phyloP scores from a whole-genome alignment of 2,329 filamentous ascomycete genomes.

The Helotiales sp. region DNA sequence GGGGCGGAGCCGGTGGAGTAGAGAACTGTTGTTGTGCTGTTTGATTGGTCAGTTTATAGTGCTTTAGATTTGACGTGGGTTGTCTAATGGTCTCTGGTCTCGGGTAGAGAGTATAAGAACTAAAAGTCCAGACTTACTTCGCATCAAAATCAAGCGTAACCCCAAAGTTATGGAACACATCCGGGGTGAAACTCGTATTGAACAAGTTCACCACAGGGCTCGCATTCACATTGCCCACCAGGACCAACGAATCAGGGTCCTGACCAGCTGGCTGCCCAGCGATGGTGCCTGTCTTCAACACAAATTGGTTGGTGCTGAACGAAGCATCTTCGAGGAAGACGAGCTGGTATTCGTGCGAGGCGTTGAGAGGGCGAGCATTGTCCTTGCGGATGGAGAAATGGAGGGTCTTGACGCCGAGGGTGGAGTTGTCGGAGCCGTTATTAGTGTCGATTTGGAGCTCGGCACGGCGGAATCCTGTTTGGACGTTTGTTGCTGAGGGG shows the following conservation, averaged over 20 bases:
- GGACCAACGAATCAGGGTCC: conserved; percentile 50
- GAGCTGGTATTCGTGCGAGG: conserved; percentile 65
- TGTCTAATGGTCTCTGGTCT: too few relatives aligned
- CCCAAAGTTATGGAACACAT: conserved; percentile 66
- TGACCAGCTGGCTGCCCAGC: conserved; percentile 46
- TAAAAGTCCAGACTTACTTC: conserved; percentile 50
- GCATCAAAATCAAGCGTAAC: conserved; percentile 60
- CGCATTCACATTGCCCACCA: conserved; percentile 51
- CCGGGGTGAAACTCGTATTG: conserved; percentile 54
- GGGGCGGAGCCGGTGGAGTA: conserved; percentile 56
- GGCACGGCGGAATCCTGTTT: conserved; percentile 64
- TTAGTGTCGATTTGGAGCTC: conserved; percentile 59
- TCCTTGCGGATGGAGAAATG: conserved; percentile 65
- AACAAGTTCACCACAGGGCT: conserved; percentile 56
- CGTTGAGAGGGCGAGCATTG: conserved; percentile 55
- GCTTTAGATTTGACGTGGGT: too few relatives aligned
- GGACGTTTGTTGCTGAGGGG: conserved; percentile 53
- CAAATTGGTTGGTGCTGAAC: conserved; percentile 57
- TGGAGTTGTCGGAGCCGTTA: conserved; percentile 56
- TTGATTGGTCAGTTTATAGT: not conserved
- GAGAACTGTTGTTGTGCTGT: conserved; percentile 60
- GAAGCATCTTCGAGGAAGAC: conserved; percentile 54
- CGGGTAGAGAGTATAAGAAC: too few relatives aligned
- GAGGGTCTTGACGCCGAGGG: conserved; percentile 61
- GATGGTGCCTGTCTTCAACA: conserved; percentile 60